Percentiles rank a stretch among this genome's conserved stretches.
phyloP scores from a whole-genome alignment of 306 rosid species.

The barrel medic (Medicago truncatula) region DNA sequence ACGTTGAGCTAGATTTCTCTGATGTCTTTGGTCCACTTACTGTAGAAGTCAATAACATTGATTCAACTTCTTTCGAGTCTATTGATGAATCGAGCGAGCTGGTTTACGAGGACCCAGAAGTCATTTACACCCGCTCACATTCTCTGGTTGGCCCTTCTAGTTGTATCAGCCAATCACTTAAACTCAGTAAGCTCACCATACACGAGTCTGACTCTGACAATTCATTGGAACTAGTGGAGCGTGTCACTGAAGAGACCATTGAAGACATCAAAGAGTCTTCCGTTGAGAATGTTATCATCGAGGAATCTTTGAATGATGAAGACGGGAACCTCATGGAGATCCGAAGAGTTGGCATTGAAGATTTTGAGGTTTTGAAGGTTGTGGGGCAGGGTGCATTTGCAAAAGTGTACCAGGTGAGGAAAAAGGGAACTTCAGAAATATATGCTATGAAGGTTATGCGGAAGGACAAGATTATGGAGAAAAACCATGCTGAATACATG shows the following conservation, averaged over 20 bases:
- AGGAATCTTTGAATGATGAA: slow-evolving; percentile 48
- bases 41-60: slow-evolving; percentile 55
- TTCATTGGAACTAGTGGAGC: slow-evolving; percentile 52
- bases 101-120: slow-evolving; percentile 76
- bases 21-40: slow-evolving; percentile 89
- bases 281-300: slow-evolving; percentile 25
- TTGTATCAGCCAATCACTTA: slow-evolving; percentile 74
- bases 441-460: slow-evolving; percentile 99
- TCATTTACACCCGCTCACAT: slow-evolving; percentile 82
- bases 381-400: slow-evolving; percentile 99
- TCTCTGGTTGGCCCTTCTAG: slow-evolving; percentile 93
- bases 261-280: slow-evolving; percentile 54
- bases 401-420: slow-evolving; percentile 91
- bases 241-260: slow-evolving; percentile 41
- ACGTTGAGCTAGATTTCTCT: slow-evolving; percentile 83
- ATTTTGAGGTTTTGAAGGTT: slow-evolving; percentile 93
- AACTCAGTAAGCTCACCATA: slow-evolving; percentile 79
- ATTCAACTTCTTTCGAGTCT: slow-evolving; percentile 42
- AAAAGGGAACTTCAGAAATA: slow-evolving; percentile 86
- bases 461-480: slow-evolving; percentile 95
- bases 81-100: slow-evolving; percentile 61
- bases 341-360: slow-evolving; percentile 73
- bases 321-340: slow-evolving; percentile 47
- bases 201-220: slow-evolving; percentile 61
- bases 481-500: slow-evolving; percentile 95